Evolutionary conservation across 768 basidiomycete genomes (phyloP), one percentile per base, ranked within the genome.

Genomic region (Sutorius australiensis): DNA sequence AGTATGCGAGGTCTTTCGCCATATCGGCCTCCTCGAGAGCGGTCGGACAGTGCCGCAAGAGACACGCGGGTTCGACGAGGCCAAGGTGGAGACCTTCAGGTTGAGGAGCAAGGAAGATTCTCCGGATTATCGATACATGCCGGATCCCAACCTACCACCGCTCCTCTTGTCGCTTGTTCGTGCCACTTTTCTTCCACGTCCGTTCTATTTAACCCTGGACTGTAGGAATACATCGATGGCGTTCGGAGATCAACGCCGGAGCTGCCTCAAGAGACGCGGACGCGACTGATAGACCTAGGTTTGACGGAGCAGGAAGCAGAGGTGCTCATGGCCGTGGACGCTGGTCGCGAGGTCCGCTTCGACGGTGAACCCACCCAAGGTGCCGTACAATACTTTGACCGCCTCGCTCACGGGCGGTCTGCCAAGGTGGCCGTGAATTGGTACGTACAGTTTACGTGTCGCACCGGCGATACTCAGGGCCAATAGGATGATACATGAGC

Each of bases 61-160:
- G 68, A 98, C 95, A 6, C 83, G 93, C 21, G 91, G 92, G 2
- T 93, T 94, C 61, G 83, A 98, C 67, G 90, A 94, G 62, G 73
- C 84, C 53, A 82, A 77, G 3, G 86, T 86, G 31, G 80, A 88
- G 65, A 98, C 97, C 0, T 94, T 83, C 70, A 79, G 76, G 31
- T 71, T 98, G 38, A 79, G 97, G 38, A 84, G 82, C 42, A 98
- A 99, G 70, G 97, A 97, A 61, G 89, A 94, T 60, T 87, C 93
- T 0, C 92, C 90, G 1, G 97, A 99, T 67, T 99, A 98, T 67
- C 81, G 90, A 16, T 98, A 98, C 72, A 95, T 99, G 92, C 97
- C 97, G 0, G 97, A 99, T 67, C 86, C 92, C 0, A 98, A 98
- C 67, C 72, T 98, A 1, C 92, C 93, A 0, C 80, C 84, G 0